These are phyloP conservation scores for Starmerella vaccinii DNA, from an alignment of 805 yeast genomes.

Conservation along the genomic window DNA sequence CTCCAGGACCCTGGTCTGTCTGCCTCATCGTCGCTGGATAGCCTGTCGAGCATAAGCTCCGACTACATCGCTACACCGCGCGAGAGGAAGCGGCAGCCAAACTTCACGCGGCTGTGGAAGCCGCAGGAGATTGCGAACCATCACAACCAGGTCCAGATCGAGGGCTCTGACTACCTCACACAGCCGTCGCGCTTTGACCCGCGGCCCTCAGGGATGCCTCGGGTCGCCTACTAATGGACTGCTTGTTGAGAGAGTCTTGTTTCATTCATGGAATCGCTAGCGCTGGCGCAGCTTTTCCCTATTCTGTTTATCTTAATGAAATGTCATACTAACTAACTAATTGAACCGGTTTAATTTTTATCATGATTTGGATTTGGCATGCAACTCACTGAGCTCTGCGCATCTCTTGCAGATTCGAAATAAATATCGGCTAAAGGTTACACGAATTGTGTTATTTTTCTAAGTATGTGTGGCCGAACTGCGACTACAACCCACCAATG, in stretches of 20 bases:
- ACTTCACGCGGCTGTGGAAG: conserved; percentile 8
- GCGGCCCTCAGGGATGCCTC: conserved; percentile 1
- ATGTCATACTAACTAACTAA: too few relatives aligned
- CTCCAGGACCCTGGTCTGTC: conserved; percentile 20
- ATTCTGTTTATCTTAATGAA: conserved; percentile 1
- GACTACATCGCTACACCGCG: conserved; percentile 18
- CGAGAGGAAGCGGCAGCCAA: conserved; percentile 11
- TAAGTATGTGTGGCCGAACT: too few relatives aligned
- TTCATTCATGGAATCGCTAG: neutral
- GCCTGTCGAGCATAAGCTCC: conserved; percentile 23
- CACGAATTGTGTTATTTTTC: too few relatives aligned
- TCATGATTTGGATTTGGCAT: neutral
- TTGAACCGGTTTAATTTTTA: neutral
- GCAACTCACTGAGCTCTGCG: too few relatives aligned
- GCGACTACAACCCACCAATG: too few relatives aligned
- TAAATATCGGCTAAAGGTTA: too few relatives aligned
- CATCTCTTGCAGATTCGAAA: too few relatives aligned
- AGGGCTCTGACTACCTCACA: conserved; percentile 1
- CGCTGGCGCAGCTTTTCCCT: conserved; percentile 6
- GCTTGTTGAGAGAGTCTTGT: too few relatives aligned
- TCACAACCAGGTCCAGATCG: conserved; percentile 4
- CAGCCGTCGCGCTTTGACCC: conserved; percentile 15
- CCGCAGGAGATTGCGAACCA: conserved; percentile 3
- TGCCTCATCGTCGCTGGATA: conserved; percentile 25
- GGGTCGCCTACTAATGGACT: conserved; percentile 2